Percentiles rank a stretch among this genome's conserved stretches.
phyloP scores from a whole-genome alignment of 1,139 yeast species.

The Kodamaea suecica region DNA sequence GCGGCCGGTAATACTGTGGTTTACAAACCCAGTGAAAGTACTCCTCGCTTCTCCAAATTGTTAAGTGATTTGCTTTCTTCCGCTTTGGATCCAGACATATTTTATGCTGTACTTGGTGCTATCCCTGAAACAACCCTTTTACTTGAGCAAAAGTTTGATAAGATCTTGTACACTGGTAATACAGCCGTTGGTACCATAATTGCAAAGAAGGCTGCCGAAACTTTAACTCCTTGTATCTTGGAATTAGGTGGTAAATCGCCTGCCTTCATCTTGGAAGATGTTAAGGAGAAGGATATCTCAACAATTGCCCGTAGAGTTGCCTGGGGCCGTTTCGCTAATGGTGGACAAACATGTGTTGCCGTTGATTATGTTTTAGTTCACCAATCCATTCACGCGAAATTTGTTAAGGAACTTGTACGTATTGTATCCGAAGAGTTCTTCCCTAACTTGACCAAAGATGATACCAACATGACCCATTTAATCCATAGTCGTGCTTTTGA shows the following conservation, averaged over 20 bases:
- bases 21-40: constrained; percentile 74
- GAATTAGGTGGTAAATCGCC: constrained; percentile 97
- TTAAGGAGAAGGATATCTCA: constrained; percentile 42
- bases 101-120: constrained; percentile 72
- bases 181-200: constrained; percentile 72
- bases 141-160: constrained; percentile 68
- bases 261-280: constrained; percentile 58
- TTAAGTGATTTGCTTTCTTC: constrained; percentile 54
- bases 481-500: constrained; percentile 59
- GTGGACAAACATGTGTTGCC: constrained; percentile 92
- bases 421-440: constrained; percentile 47
- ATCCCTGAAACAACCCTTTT: constrained; percentile 66
- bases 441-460: constrained; percentile 33
- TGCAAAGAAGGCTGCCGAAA: constrained; percentile 78
- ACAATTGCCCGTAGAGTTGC: constrained; percentile 63
- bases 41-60: constrained; percentile 59
- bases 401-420: constrained; percentile 43
- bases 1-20: constrained; percentile 87
- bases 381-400: constrained; percentile 39
- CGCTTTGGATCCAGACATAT: constrained; percentile 53
- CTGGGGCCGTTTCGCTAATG: constrained; percentile 77
- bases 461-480: constrained; percentile 53
- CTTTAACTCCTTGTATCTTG: constrained; percentile 73
- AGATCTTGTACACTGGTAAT: constrained; percentile 86
- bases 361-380: constrained; percentile 79